Conservation (phyloP, 163 green algal genomes). For the Scenedesmus sp. region DNA sequence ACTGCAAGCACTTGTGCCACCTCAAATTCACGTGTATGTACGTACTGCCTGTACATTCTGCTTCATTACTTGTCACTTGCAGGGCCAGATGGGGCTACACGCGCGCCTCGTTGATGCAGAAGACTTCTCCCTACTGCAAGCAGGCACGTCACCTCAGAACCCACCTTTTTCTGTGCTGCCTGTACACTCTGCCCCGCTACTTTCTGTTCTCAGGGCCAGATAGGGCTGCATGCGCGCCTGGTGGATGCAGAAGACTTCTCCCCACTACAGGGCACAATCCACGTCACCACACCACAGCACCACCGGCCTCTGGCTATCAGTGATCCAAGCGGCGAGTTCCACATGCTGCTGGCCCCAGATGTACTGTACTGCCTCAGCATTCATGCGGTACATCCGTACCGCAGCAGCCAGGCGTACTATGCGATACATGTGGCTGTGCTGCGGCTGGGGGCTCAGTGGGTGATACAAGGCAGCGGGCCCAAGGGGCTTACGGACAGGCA, state of each 20-base stretch:
- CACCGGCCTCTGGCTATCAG: not conserved
- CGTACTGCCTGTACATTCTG: not conserved
- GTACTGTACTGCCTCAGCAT: not conserved
- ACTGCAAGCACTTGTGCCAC: not conserved
- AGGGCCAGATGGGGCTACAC: not conserved
- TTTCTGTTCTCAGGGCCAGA: not conserved
- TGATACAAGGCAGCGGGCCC: not conserved
- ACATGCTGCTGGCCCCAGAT: constrained; percentile 1
- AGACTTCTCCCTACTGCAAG: not conserved
- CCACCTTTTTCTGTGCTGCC: not conserved
- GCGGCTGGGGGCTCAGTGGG: not conserved
- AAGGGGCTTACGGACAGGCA: not conserved
- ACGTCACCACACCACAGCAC: not conserved
- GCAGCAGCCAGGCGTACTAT: not conserved
- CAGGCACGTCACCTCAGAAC: not conserved
- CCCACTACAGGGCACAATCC: not conserved
- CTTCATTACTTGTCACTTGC: too few relatives aligned
- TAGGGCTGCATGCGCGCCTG: not conserved
- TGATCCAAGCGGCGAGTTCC: not conserved
- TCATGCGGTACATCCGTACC: not conserved
- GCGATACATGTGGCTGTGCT: constrained; percentile 14
- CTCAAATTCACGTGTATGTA: not conserved
- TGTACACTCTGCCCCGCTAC: too few relatives aligned
- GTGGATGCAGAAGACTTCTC: not conserved
- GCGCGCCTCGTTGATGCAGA: not conserved